Conservation (phyloP, 2,329 filamentous ascomycete species). For the Teratosphaeria destructans region DNA sequence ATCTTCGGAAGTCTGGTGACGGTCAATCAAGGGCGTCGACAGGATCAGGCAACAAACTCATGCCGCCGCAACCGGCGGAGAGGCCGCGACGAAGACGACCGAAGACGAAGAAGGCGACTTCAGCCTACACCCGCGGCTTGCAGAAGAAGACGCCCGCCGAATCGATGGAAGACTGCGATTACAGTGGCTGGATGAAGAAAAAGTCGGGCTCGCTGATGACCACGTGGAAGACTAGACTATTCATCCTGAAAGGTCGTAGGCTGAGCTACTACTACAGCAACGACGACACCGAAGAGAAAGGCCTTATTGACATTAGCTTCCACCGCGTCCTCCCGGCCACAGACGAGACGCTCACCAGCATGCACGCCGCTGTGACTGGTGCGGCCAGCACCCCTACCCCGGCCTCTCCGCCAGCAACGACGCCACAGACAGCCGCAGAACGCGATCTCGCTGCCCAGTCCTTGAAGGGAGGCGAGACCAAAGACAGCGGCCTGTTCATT, state of each 20-base stretch:
- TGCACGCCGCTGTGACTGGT: conserved; percentile 86
- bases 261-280: conserved; percentile 96
- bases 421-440: conserved; percentile 15
- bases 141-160: conserved; percentile 71
- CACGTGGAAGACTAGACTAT: conserved; percentile 95
- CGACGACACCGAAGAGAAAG: conserved; percentile 83
- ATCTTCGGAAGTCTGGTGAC: conserved; percentile 23
- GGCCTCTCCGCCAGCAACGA: conserved; percentile 12
- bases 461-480: conserved; percentile 32
- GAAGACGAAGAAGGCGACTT: conserved; percentile 78
- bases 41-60: conserved; percentile 29
- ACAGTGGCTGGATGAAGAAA: conserved; percentile 99
- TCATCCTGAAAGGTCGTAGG: conserved; percentile 81
- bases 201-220: conserved; percentile 92
- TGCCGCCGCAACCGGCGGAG: conserved; percentile 17
- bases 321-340: conserved; percentile 93
- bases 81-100: conserved; percentile 16
- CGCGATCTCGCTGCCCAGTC: conserved; percentile 29
- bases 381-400: conserved; percentile 55
- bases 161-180: conserved; percentile 78
- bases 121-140: conserved; percentile 80
- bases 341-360: conserved; percentile 76
- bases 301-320: conserved; percentile 93
- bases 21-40: conserved; percentile 32
- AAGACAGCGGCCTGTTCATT: conserved; percentile 67